These are phyloP conservation scores for Corrigiola litoralis DNA, from an alignment of 179 eudicot genomes.

Conservation along the genomic window DNA sequence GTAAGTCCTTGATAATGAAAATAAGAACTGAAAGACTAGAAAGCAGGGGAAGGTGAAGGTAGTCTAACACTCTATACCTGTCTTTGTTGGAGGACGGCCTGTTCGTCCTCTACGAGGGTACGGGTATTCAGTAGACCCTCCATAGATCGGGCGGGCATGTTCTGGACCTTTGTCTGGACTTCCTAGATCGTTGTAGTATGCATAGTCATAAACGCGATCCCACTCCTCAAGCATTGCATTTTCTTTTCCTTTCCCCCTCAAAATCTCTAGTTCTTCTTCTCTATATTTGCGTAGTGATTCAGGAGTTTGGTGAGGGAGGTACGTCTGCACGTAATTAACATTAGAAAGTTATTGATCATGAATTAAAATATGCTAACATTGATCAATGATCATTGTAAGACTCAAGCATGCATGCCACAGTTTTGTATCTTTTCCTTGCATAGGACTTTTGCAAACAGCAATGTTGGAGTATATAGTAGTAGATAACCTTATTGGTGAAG, in stretches of 20 bases:
- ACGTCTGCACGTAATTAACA: constrained; percentile 36
- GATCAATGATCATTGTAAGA: background rate
- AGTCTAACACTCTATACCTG: constrained; percentile 58
- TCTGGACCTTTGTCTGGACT: constrained; percentile 58
- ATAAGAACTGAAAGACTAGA: background rate
- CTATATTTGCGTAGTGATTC: constrained; percentile 37
- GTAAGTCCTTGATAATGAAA: background rate
- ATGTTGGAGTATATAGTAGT: background rate
- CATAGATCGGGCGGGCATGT: constrained; percentile 53
- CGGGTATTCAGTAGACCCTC: constrained; percentile 69
- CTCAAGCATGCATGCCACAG: background rate
- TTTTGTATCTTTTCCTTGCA: background rate
- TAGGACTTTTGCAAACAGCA: background rate
- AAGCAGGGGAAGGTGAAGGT: background rate
- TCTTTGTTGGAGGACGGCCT: constrained; percentile 53
- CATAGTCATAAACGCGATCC: constrained; percentile 97
- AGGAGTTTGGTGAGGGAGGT: constrained; percentile 75
- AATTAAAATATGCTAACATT: background rate
- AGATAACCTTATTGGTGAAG: constrained; percentile 49
- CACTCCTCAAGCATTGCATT: constrained; percentile 49
- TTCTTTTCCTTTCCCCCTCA: constrained; percentile 72
- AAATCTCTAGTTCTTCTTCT: constrained; percentile 52
- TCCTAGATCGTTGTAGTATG: constrained; percentile 74
- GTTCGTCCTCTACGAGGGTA: constrained; percentile 92
- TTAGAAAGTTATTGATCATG: background rate